A percentile compares a stretch with the other conserved stretches of the same genome.
Conservation (phyloP, 1,139 yeast genomes). For the Yarrowia galli region DNA sequence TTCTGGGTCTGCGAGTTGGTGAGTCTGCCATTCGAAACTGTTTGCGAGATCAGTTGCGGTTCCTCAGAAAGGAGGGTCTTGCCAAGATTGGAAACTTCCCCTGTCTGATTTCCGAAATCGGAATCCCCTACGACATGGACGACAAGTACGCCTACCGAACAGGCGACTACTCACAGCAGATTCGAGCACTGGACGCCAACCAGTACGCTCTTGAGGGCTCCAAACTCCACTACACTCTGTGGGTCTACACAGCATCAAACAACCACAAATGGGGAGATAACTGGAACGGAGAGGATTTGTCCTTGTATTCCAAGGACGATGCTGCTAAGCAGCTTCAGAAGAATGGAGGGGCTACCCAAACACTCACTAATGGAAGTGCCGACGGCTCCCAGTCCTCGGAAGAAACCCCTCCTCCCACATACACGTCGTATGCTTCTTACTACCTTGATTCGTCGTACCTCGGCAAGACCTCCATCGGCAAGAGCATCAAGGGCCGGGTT, state of each 20-base stretch:
- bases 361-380: slow-evolving; percentile 10
- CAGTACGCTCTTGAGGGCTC: slow-evolving; percentile 78
- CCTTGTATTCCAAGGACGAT: slow-evolving; percentile 30
- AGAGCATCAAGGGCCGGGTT: slow-evolving; percentile 21
- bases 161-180: slow-evolving; percentile 75
- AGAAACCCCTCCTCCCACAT: slow-evolving; percentile 25
- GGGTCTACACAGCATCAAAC: slow-evolving; percentile 83
- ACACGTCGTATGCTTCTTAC: slow-evolving; percentile 24
- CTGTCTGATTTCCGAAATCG: slow-evolving; percentile 87
- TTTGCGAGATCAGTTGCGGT: slow-evolving; percentile 68
- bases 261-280: slow-evolving; percentile 84
- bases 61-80: slow-evolving; percentile 67
- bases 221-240: slow-evolving; percentile 74
- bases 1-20: slow-evolving; percentile 80
- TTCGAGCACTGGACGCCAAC: slow-evolving; percentile 83
- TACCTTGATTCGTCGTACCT: slow-evolving; percentile 29
- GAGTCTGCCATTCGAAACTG: slow-evolving; percentile 78
- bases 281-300: slow-evolving; percentile 91
- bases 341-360: slow-evolving; percentile 13
- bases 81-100: slow-evolving; percentile 51
- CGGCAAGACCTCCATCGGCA: slow-evolving; percentile 14
- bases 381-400: slow-evolving; percentile 17
- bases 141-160: slow-evolving; percentile 68
- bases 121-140: slow-evolving; percentile 97
- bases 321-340: slow-evolving; percentile 26